phyloP scores from a whole-genome alignment of 1,284 basidiomycete genomes.

The Inonotus obliquus region DNA sequence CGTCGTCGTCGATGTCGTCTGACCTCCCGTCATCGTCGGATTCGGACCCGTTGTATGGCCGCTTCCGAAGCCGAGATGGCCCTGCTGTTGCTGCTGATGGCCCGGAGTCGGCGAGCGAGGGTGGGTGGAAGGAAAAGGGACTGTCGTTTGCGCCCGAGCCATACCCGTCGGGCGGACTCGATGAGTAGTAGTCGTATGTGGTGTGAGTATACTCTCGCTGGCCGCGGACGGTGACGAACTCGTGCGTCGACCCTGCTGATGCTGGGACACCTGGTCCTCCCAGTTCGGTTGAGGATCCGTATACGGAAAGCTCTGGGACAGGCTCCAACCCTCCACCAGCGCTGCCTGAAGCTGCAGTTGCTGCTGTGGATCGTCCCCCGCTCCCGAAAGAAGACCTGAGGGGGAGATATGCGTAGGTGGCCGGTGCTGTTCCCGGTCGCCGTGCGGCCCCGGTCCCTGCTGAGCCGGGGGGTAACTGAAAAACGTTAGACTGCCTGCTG shows the following conservation, averaged over 20 bases:
- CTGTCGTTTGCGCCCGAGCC: constrained; percentile 35
- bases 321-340: constrained; percentile 36
- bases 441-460: constrained; percentile 26
- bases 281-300: constrained; percentile 28
- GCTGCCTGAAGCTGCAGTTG: constrained; percentile 13
- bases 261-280: constrained; percentile 11
- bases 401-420: constrained; percentile 41
- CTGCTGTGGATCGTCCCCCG: constrained; percentile 26
- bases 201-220: constrained; percentile 7
- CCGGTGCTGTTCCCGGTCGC: constrained; percentile 45
- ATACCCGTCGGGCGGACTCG: constrained; percentile 22
- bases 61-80: constrained; percentile 26
- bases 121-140: constrained; percentile 80
- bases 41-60: constrained; percentile 27
- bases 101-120: constrained; percentile 41
- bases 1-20: constrained; percentile 32
- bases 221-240: constrained; percentile 4
- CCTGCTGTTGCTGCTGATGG: constrained; percentile 18
- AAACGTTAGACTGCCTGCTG: constrained; percentile 39
- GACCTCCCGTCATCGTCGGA: constrained; percentile 44
- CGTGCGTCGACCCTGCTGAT: constrained; percentile 8
- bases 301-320: constrained; percentile 40
- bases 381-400: constrained; percentile 37
- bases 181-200: constrained; percentile 25
- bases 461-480: constrained; percentile 39